Evolutionary conservation across 169 alveolate species (phyloP).

Genomic region (Cryptosporidium ryanae): DNA sequence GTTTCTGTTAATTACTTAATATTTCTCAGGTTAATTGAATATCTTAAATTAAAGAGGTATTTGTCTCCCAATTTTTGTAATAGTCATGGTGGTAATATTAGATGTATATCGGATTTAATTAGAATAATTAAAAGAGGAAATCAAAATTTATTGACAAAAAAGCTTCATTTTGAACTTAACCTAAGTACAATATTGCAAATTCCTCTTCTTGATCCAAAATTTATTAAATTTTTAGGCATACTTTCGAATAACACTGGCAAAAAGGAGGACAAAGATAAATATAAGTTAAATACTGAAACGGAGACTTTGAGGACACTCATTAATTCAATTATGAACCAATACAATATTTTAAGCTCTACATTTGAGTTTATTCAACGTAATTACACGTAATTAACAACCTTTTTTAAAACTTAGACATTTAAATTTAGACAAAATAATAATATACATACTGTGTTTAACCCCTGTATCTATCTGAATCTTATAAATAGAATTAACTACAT

Average conservation of each 20-base stretch:
- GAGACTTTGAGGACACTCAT: too few relatives aligned
- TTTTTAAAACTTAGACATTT: too few relatives aligned
- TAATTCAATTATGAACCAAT: too few relatives aligned
- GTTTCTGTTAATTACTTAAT: slow-evolving; percentile 6
- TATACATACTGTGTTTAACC: too few relatives aligned
- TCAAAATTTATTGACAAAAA: neutral
- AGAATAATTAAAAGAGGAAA: neutral
- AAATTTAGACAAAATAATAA: too few relatives aligned
- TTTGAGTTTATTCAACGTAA: too few relatives aligned
- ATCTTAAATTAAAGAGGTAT: slow-evolving; percentile 21
- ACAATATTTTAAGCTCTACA: too few relatives aligned
- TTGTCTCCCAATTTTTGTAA: slow-evolving; percentile 2
- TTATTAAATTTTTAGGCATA: neutral
- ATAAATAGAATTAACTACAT: too few relatives aligned
- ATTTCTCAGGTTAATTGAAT: slow-evolving; percentile 16
- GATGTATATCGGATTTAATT: neutral
- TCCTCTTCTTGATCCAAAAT: slow-evolving; percentile 17
- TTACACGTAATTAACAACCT: too few relatives aligned
- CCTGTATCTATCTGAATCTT: too few relatives aligned
- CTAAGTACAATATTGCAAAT: neutral
- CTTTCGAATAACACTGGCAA: neutral
- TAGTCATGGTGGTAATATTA: neutral
- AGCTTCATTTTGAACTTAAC: slow-evolving; percentile 6
- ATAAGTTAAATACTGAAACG: neutral
- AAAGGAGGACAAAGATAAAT: neutral